Percentiles rank a stretch among this genome's conserved stretches.
Evolutionary conservation across 306 rosid species (phyloP).

Genomic region (Lupinus albus): DNA sequence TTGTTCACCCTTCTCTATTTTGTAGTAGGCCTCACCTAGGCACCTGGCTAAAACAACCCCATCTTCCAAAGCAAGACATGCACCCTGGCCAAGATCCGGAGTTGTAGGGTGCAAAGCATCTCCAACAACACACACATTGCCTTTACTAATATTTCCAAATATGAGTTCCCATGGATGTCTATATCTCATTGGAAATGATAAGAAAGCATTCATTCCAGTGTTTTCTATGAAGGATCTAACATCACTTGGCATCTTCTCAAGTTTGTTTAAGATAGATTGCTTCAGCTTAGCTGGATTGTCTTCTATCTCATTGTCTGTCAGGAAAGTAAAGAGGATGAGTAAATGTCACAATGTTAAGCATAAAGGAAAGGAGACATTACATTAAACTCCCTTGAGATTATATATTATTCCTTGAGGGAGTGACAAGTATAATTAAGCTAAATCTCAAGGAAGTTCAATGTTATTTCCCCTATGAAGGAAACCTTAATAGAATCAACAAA

Average conservation of each 20-base stretch:
- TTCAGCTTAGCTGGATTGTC: conserved; percentile 49
- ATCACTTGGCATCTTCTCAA: conserved; percentile 52
- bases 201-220: conserved; percentile 43
- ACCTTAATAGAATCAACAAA: no score
- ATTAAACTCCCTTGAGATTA: no score
- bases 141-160: conserved; percentile 62
- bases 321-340: neutral
- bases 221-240: conserved; percentile 47
- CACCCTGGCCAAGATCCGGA: conserved; percentile 72
- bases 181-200: conserved; percentile 47
- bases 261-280: conserved; percentile 54
- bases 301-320: conserved; percentile 52
- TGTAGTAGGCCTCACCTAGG: conserved; percentile 52
- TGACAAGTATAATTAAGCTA: no score
- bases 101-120: conserved; percentile 77
- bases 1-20: conserved; percentile 3
- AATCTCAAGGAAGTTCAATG: no score
- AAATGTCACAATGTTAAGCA: no score
- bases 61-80: conserved; percentile 63
- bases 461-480: no score
- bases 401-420: no score
- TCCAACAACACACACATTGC: conserved; percentile 70
- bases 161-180: conserved; percentile 69
- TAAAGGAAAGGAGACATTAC: no score
- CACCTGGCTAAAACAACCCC: conserved; percentile 66